phyloP scores from a whole-genome alignment of 2,329 filamentous ascomycete species.

The Fusarium siculi region DNA sequence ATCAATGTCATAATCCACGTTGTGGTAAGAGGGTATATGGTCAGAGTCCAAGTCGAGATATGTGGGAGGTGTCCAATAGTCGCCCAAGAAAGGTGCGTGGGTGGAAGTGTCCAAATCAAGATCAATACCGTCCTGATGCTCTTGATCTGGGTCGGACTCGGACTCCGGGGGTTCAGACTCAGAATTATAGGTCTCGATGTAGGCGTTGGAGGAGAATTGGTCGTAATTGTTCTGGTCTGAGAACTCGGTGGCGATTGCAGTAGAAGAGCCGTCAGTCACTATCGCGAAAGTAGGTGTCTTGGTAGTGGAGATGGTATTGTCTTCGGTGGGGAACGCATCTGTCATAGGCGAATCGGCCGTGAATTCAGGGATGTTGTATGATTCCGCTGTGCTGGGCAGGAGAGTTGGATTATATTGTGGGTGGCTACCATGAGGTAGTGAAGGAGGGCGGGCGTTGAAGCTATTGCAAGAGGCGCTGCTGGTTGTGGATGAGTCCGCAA shows the following conservation, averaged over 20 bases:
- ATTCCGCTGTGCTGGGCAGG: constrained; percentile 4
- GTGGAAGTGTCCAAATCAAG: constrained; percentile 13
- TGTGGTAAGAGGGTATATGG: constrained; percentile 24
- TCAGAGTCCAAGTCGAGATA: constrained; percentile 15
- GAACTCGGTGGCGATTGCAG: background rate
- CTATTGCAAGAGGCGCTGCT: constrained; percentile 9
- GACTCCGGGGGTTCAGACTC: constrained; percentile 12
- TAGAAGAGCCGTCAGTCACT: constrained; percentile 4
- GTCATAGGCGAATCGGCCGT: constrained; percentile 34
- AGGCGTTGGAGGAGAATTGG: constrained; percentile 6
- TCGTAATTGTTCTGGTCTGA: constrained; percentile 8
- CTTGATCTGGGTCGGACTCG: constrained; percentile 11
- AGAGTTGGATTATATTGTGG: background rate
- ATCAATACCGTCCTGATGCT: constrained; percentile 12
- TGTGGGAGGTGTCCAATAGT: constrained; percentile 7
- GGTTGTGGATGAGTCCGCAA: constrained; percentile 5
- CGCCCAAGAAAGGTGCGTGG: constrained; percentile 10
- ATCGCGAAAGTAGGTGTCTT: constrained; percentile 18
- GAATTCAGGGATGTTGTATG: constrained; percentile 15
- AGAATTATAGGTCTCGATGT: background rate
- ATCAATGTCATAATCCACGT: constrained; percentile 45
- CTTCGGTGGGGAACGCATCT: constrained; percentile 29
- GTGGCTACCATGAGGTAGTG: constrained; percentile 16
- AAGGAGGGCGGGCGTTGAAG: background rate
- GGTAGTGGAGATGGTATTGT: constrained; percentile 17